These are phyloP conservation scores for Gossypium schwendimanii DNA, from an alignment of 441 rosid genomes.

Conservation along the genomic window DNA sequence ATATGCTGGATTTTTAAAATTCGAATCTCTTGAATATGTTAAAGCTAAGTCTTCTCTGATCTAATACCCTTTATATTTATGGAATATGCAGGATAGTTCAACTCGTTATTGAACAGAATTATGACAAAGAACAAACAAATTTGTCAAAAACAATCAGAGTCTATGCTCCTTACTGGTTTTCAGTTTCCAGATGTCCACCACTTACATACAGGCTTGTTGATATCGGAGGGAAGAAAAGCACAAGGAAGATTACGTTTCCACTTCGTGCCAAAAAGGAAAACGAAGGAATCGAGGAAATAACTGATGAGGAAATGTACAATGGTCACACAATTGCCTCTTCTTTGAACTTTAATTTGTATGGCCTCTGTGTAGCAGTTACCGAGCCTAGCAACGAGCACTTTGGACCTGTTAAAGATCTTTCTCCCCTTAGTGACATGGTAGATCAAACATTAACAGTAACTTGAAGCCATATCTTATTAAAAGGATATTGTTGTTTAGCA, in stretches of 20 bases:
- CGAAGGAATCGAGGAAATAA: conserved; percentile 55
- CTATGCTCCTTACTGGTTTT: conserved; percentile 92
- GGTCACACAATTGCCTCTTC: conserved; percentile 92
- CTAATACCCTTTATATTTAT: conserved; percentile 23
- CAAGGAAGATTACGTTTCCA: conserved; percentile 45
- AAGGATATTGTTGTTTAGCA: conserved; percentile 11
- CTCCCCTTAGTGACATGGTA: conserved; percentile 94
- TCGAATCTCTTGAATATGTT: neutral
- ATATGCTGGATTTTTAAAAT: conserved; percentile 12
- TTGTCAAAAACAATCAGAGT: conserved; percentile 66
- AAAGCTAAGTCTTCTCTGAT: conserved; percentile 12
- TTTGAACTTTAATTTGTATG: conserved; percentile 66
- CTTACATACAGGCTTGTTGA: conserved; percentile 64
- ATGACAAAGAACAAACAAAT: conserved; percentile 48
- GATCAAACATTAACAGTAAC: conserved; percentile 7
- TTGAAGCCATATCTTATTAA: conserved; percentile 18
- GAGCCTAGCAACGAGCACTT: conserved; percentile 43
- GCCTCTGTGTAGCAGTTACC: conserved; percentile 66
- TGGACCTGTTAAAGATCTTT: conserved; percentile 82
- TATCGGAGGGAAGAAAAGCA: conserved; percentile 44
- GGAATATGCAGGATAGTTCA: conserved; percentile 64
- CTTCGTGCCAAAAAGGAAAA: conserved; percentile 45
- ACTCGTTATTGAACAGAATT: conserved; percentile 80
- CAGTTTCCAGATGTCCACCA: conserved; percentile 79
- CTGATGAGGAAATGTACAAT: conserved; percentile 74